These are phyloP conservation scores for Cicer bijugum DNA, from an alignment of 306 rosid species.

Conservation along the genomic window DNA sequence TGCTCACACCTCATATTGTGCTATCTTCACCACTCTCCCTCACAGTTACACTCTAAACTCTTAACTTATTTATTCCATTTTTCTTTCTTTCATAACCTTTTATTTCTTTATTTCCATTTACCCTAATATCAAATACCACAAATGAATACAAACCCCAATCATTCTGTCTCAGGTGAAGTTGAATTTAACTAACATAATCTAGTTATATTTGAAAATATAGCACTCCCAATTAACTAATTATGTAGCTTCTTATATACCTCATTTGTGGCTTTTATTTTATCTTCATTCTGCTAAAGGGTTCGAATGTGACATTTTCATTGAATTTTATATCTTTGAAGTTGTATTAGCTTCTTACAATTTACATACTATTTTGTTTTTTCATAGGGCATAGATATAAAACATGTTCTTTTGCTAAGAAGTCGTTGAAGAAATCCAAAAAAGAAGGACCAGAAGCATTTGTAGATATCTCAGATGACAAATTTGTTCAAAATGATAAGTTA, in stretches of 20 bases:
- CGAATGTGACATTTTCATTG: neutral
- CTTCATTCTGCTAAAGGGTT: no score
- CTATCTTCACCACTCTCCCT: constrained; percentile 18
- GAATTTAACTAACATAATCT: neutral
- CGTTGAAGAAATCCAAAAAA: constrained; percentile 60
- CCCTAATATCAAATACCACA: neutral
- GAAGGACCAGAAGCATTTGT: constrained; percentile 46
- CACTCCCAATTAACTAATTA: neutral
- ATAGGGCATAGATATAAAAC: constrained; percentile 53
- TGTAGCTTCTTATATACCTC: neutral
- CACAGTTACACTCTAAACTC: constrained; percentile 33
- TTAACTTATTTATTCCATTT: neutral
- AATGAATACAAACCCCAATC: constrained; percentile 14
- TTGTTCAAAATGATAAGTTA: constrained; percentile 50
- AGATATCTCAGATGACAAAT: constrained; percentile 50
- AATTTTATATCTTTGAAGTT: neutral
- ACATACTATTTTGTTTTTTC: constrained; percentile 2
- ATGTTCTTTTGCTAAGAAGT: constrained; percentile 62
- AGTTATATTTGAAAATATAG: neutral
- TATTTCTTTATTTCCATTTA: constrained; percentile 6
- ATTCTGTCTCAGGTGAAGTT: neutral
- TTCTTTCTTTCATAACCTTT: constrained; percentile 4
- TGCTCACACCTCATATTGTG: constrained; percentile 5
- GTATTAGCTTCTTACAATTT: constrained; percentile 7
- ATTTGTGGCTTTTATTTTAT: no score